Base-by-base conservation (phyloP, 495 filamentous ascomycete species). In the Penicillium steckii region DNA sequence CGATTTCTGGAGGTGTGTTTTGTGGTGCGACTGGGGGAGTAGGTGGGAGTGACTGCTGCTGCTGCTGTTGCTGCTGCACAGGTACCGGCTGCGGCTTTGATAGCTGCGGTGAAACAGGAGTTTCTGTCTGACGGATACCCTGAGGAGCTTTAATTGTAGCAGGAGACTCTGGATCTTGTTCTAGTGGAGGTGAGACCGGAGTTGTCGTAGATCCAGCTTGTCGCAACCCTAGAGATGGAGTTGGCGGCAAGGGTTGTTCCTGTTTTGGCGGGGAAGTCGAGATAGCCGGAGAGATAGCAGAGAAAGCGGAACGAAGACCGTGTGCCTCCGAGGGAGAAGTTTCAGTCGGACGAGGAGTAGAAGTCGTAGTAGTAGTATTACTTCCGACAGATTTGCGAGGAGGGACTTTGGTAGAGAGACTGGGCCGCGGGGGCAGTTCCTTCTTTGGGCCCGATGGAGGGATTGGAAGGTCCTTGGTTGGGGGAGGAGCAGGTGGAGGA, bases 381-480 rank as follows among this genome's bases (percentile, higher is more conserved):
- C 38, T 30, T n/a, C 18, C 38, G 21, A 61, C 45, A 22, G 57
- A 24, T 4, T 48, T 44, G 5, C 55, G 55, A 2, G 51, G 24
- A 7, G 59, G 60, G 8, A 52, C 48, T 17, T 53, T 46, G n/a
- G 55, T 46, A 13, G 48, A 41, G 10, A 29, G 42, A 6, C 27
- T 47, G 24, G 56, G 50, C 9, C 56, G 56, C 9, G 53, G 45
- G 21, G 56, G 52, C 4, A 52, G 19, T 27, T 54, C 46, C 10
- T 51, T 50, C 50, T 57, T 52, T 3, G 70, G 33, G n/a, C 29
- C 15, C 4, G n/a, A 18, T 37, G 33, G 69, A 8, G 63, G 60
- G 1, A 63, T 50, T 8, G 70, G 70, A 19, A 75, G 52, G 33
- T 68, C 60, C 56, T 73, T 75, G 33, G 51, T 59, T n/a, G 64